Percentiles rank a stretch among this genome's conserved stretches.
Conservation (phyloP, 352 stramenopile species). For the Phytophthora fragariae region DNA sequence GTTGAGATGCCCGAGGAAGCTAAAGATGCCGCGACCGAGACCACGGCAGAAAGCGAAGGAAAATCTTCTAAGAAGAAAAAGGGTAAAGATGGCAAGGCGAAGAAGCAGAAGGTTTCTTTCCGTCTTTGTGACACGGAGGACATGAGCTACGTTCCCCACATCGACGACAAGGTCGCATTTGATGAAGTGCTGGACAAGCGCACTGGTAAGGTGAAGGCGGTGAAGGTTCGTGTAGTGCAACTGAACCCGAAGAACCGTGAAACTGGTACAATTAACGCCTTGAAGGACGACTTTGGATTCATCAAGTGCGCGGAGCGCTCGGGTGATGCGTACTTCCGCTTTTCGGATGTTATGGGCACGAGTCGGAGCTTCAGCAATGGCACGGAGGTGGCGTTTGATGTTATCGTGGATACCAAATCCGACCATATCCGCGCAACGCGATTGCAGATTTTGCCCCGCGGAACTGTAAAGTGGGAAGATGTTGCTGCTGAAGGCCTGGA, state of each 20-base stretch:
- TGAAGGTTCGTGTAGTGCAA: constrained; percentile 68
- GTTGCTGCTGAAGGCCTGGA: constrained; percentile 47
- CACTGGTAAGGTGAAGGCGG: constrained; percentile 58
- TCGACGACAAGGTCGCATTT: constrained; percentile 70
- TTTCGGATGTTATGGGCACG: constrained; percentile 76
- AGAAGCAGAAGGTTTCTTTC: constrained; percentile 52
- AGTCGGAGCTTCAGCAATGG: constrained; percentile 56
- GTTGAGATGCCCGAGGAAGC: constrained; percentile 30
- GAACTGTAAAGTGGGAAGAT: constrained; percentile 74
- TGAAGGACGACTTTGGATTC: constrained; percentile 87
- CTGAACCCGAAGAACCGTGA: constrained; percentile 77
- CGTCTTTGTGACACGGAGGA: constrained; percentile 69
- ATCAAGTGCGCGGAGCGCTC: constrained; percentile 81
- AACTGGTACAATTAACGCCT: constrained; percentile 65
- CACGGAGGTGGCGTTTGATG: constrained; percentile 79
- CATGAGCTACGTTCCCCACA: constrained; percentile 65
- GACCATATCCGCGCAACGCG: constrained; percentile 70
- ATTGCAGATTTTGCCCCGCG: constrained; percentile 62
- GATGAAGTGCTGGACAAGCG: constrained; percentile 81
- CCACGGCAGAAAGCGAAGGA: constrained; percentile 27
- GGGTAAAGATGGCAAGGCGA: constrained; percentile 31
- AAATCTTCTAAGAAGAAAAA: constrained; percentile 58
- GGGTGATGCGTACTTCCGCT: constrained; percentile 79
- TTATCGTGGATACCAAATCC: constrained; percentile 53
- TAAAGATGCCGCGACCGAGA: constrained; percentile 11